Base-by-base conservation (phyloP, 2,329 filamentous ascomycete genomes). In the Verticillium nonalfalfae region DNA sequence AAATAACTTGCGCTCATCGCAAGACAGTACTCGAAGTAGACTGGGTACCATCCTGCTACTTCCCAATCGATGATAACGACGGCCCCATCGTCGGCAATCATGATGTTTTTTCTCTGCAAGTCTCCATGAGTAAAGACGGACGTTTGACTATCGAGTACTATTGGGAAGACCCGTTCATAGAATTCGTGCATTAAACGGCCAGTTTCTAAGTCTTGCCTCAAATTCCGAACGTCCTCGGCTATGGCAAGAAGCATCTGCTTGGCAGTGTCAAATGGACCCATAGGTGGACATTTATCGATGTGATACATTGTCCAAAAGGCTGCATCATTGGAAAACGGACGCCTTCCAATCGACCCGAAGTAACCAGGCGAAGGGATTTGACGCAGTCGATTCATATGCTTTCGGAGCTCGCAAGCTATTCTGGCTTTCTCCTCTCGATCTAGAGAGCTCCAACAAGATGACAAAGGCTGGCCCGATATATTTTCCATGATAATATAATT, bases 41-140 rank as follows among this genome's bases (percentile, higher is more conserved):
- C 61, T 1, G 66, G 68, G 62, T 65, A 68, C 68, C 62, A 71
- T 1, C 61, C 65, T 5, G 67, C 63, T 52, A 60, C 62, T 40
- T 69, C 68, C 68, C 66, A 67, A 56, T 68, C 67, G 36, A 69
- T 63, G 7, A 69, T 59, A 3, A 64, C 58, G 7, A 61, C 7
- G n/a, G 56, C 26, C 3, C 63, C 64, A 31, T 66, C 64, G 11
- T 59, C 40, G 15, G 56, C 38, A 9, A 65, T 21, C 3, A 68
- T 63, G 7, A 68, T 57, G 15, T 66, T 69, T 57, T 69, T 68
- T 33, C 66, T 64, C 59, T 69, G 67, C 1, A 68, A 61, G 57
- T 68, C 67, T 13, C 63, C 62, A 54, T 69, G 62, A 1, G 64
- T 68, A 38, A 67, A 69, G 9, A 68, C 60, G 3, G 63, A 61